Evolutionary conservation across 805 yeast genomes (phyloP), one percentile per base, ranked within the genome.

Genomic region (Hanseniaspora valbyensis): DNA sequence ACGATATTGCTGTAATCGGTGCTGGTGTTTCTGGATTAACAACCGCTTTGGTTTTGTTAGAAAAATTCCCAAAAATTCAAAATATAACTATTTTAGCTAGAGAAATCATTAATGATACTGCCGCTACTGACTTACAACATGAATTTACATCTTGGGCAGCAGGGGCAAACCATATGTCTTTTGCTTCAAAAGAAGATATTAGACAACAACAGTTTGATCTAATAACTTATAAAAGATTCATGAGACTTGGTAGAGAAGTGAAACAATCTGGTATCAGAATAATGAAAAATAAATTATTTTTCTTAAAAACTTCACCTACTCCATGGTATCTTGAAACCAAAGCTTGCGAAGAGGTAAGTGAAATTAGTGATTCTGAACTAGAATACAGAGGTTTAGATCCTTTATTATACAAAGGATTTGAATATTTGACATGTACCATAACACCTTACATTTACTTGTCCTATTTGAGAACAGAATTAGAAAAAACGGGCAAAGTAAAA

Each of bases 131-230:
- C 49, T 58, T 67, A 28, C 70, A 72, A 45, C 63, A 63, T 13
- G 70, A 71, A 9, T 81, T 77, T 58, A 72, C 83, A 2, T 77
- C 83, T 0, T 85, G 86, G 2, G 75, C 70, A 60, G 87, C 86
- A 0, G 87, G 87, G 3, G 88, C 86, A 42, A 77, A 80, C 56
- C 81, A 86, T 84, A 69, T 68, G 43, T 74, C 82, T 12, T 77
- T 78, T 63, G 85, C 83, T 2, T 37, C 56, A 1, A 52, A 54
- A 1, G 66, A 67, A 3, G 76, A 75, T 19, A 33, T 30, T 4
- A 58, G 55, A 7, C 60, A 67, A 19, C 76, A 72, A 52, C 58
- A 64, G 13, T 57, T 67, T 19, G 87, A 81, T 57, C 62, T 63
- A 28, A 62, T 70, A 2, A 76, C 76, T 0, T 81, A 81, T 56